phyloP scores from a whole-genome alignment of 2,329 filamentous ascomycete species.

The Periconia macrospinosa region DNA sequence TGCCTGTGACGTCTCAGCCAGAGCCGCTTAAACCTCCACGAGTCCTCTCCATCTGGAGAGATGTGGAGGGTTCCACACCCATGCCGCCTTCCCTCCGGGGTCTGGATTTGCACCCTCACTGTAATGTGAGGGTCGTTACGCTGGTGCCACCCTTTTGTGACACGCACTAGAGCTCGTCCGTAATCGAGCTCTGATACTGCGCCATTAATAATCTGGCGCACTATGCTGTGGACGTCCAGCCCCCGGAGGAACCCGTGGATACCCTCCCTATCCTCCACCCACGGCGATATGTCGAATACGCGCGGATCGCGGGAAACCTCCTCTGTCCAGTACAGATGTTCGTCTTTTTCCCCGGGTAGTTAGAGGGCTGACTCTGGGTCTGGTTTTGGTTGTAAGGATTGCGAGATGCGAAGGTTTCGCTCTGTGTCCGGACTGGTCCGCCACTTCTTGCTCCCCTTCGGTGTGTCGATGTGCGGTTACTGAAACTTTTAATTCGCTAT shows the following conservation, averaged over 20 bases:
- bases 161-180: not conserved
- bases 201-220: not conserved
- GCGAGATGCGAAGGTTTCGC: constrained; percentile 50
- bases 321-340: no score
- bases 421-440: constrained; percentile 27
- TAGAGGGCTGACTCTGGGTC: constrained; percentile 23
- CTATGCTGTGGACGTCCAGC: not conserved
- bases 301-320: no score
- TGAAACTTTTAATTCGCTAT: constrained; percentile 66
- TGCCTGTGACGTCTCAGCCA: not conserved
- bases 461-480: constrained; percentile 64
- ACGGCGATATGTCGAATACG: no score
- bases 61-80: not conserved
- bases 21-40: not conserved
- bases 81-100: not conserved
- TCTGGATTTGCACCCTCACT: no score
- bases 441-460: constrained; percentile 37
- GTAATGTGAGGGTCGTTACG: not conserved
- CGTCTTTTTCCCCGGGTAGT: no score
- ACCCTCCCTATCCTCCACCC: not conserved
- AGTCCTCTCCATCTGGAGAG: not conserved
- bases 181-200: no score
- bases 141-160: not conserved
- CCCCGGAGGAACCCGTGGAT: not conserved
- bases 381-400: constrained; percentile 51